phyloP scores from a whole-genome alignment of 495 filamentous ascomycete genomes.

The Evernia prunastri region DNA sequence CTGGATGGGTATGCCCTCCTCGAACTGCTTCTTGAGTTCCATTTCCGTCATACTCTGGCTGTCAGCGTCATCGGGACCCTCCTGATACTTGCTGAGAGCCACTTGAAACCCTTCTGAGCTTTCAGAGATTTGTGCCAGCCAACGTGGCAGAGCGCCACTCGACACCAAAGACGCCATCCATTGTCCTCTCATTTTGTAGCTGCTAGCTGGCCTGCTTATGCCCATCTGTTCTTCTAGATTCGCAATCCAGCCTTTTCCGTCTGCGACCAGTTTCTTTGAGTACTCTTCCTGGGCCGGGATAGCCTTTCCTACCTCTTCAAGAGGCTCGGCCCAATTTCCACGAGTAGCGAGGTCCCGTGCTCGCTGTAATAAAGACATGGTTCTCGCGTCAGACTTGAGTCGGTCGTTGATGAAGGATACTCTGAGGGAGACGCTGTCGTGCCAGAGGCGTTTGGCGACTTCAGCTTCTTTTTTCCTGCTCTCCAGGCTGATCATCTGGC shows the following conservation, averaged over 20 bases:
- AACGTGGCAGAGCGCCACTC: constrained; percentile 7
- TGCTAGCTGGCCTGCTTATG: neutral
- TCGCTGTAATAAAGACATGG: neutral
- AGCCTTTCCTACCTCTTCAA: too few species aligned
- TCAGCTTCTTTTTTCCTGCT: constrained; percentile 11
- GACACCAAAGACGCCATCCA: constrained; percentile 10
- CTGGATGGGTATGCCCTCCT: neutral
- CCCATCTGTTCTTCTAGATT: too few species aligned
- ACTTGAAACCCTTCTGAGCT: neutral
- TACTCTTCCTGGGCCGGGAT: neutral
- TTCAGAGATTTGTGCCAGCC: neutral
- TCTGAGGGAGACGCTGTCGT: neutral
- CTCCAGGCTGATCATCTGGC: constrained; percentile 10
- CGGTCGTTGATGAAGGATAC: neutral
- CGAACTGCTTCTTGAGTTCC: neutral
- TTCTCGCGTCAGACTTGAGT: neutral
- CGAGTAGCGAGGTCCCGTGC: neutral
- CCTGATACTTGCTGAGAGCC: neutral
- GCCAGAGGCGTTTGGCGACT: neutral
- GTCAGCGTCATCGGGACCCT: neutral
- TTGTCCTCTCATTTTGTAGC: neutral
- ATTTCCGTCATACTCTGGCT: neutral
- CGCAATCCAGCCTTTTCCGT: neutral
- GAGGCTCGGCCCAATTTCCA: rapidly evolving
- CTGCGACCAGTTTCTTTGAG: neutral